Evolutionary conservation across 2,329 filamentous ascomycete species (phyloP).

Genomic region (Ophiocordyceps camponoti-saundersi): DNA sequence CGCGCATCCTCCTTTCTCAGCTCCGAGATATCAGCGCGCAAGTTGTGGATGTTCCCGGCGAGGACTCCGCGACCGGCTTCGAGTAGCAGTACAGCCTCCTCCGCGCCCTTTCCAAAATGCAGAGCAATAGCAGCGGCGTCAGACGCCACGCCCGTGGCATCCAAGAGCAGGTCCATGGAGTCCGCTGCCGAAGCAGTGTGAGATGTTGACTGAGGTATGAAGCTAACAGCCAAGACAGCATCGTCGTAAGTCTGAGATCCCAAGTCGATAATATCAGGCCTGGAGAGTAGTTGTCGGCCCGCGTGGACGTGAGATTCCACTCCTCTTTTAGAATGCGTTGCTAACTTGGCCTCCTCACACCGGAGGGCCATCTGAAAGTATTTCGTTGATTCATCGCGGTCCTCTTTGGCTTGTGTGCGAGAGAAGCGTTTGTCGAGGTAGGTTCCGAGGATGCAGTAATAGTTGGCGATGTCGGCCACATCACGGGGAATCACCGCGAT

Average conservation of each 20-base stretch:
- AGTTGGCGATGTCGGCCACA: neutral
- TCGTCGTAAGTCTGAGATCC: neutral
- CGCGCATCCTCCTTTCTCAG: neutral
- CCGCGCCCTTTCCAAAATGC: neutral
- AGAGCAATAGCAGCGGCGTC: neutral
- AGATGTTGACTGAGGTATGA: neutral
- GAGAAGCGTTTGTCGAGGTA: neutral
- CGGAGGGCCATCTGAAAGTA: neutral
- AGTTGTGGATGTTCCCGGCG: conserved; percentile 6
- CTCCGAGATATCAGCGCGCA: conserved; percentile 4
- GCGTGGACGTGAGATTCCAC: neutral
- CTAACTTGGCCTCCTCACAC: neutral
- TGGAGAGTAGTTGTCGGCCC: neutral
- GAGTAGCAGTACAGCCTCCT: conserved; percentile 6
- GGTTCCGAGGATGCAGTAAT: neutral
- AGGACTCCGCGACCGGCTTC: conserved; percentile 12
- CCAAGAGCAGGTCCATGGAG: neutral
- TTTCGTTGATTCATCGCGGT: no score
- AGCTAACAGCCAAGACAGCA: neutral
- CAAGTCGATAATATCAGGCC: neutral
- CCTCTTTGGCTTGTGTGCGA: no score
- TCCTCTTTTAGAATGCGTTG: neutral
- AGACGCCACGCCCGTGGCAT: neutral
- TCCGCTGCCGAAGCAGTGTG: neutral
- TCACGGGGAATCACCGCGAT: neutral